Conservation (phyloP, 495 filamentous ascomycete genomes). For the Penicillium subrubescens region DNA sequence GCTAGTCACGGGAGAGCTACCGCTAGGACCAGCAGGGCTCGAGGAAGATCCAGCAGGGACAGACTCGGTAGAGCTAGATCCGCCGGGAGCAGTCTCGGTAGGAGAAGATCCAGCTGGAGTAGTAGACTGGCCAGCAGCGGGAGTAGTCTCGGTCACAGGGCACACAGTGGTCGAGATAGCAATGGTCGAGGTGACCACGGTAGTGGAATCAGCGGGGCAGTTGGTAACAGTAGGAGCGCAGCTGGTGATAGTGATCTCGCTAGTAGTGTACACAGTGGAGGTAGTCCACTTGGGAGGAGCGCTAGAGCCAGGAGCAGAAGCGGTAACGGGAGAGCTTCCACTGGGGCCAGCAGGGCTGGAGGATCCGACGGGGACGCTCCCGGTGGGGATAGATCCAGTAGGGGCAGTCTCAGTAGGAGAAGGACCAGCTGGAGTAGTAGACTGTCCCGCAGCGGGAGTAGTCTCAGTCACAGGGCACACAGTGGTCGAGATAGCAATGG, state of each 20-base stretch:
- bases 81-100: neutral
- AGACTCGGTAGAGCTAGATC: conserved; percentile 9
- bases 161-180: conserved; percentile 57
- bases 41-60: conserved; percentile 7
- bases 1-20: neutral
- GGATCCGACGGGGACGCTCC: conserved; percentile 3
- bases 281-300: conserved; percentile 11
- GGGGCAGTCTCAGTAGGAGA: conserved; percentile 4
- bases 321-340: conserved; percentile 5
- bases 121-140: neutral
- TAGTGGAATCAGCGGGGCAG: conserved; percentile 32
- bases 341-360: conserved; percentile 14
- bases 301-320: neutral
- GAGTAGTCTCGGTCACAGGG: conserved; percentile 27
- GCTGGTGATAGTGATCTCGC: conserved; percentile 36
- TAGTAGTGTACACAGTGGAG: conserved; percentile 7
- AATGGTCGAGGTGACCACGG: conserved; percentile 55
- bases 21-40: conserved; percentile 14
- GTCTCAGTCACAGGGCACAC: conserved; percentile 52
- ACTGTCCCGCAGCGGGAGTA: conserved; percentile 1
- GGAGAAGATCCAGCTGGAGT: neutral
- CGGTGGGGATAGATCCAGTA: conserved; percentile 18
- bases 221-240: conserved; percentile 9
- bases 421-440: conserved; percentile 16
- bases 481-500: conserved; percentile 62